Base-by-base conservation (phyloP, 352 stramenopile species). In the Blastocystis sp. region DNA sequence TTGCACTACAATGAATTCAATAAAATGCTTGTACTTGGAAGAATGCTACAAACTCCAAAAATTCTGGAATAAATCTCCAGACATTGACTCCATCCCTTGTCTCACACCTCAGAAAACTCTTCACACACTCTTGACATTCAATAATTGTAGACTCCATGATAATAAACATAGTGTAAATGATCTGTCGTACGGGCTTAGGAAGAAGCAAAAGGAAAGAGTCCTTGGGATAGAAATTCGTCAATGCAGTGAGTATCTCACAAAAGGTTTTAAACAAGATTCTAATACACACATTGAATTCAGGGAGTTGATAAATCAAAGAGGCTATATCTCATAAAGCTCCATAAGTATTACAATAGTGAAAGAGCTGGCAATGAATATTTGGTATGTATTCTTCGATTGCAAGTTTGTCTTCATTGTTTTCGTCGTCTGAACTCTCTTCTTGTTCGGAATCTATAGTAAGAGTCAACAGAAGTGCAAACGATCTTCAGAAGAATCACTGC, bases 1-100 rank as follows among this genome's bases (percentile, higher is more conserved):
- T 80, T 80, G 69, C 54, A 80, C 69, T 80, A 80, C 5, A 37
- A 3, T 80, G 18, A 80, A 41, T 39, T n/a, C 34, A 43, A 5
- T 11, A 1, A 29, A 11, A 39, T 13, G 54, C 6, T 0, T n/a
- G 2, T 3, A 80, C 69, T 29, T 80, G 69, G 54, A 64, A 80
- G 45, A 80, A 80, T n/a, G 69, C 29, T n/a, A 80, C 29, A 53
- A 64, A 80, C 15, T 80, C 69, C 3, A 80, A n/a, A 34, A 50
- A 80, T 41, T 80, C 69, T 20, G 69, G 69, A 80, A 80, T 62
- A 41, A 56, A 41, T 26, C 9, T 59, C 34, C 34, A 53, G 3
- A 39, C 34, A 8, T 20, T 11, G 20, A 56, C 47, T 18, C 13
- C n/a, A 41, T 54, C 41, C 20, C 20, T 15, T 7, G 47, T 18